Base-by-base conservation (phyloP, 202 grass and related monocot genomes). In the Elaeis oleifera region DNA sequence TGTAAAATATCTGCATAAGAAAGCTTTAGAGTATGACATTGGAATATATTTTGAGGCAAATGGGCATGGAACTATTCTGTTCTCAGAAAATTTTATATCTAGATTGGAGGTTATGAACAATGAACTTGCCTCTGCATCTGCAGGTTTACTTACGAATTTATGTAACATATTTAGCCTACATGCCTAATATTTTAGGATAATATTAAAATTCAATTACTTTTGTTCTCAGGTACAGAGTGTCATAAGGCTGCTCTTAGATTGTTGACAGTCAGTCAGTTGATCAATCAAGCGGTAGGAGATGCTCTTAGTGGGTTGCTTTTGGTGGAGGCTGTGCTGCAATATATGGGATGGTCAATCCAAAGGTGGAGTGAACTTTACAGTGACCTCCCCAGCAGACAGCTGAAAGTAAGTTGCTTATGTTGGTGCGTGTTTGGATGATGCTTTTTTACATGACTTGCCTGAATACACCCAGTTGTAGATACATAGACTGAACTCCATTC, bases 11-110 rank as follows among this genome's bases (percentile, higher is more conserved):
- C 70, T 96, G 28, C 92, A 96, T 50, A 83, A 96, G 65, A 88
- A 85, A 71, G 92, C 92, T 74, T 69, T 83, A 28, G 79, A 85
- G 24, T 96, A 85, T 77, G 87, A 91, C 24, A 86, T 91, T 18
- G 92, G 92, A 19, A 76, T 96, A 58, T 96, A 96, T 74, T 91
- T 96, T 79, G 92, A 96, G 76, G 87, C 92, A 51, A 96, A 96
- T 60, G 87, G 91, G 57, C 91, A 96, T 16, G 87, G 91, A 31
- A 96, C 84, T 23, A 60, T 96, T 16, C 50, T 96, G 49, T 96
- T 90, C 71, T 76, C 79, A 1, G 71, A 85, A 68, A 70, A 68
- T 27, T 79, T 91, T 79, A 67, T 89, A 32, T 74, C 70, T 22
- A 65, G 27, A 16, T 58, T 96, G 59, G 67, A 85, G 58, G 75